These are phyloP conservation scores for Fusarium torreyae DNA, from an alignment of 2,329 filamentous ascomycete species.

Conservation along the genomic window DNA sequence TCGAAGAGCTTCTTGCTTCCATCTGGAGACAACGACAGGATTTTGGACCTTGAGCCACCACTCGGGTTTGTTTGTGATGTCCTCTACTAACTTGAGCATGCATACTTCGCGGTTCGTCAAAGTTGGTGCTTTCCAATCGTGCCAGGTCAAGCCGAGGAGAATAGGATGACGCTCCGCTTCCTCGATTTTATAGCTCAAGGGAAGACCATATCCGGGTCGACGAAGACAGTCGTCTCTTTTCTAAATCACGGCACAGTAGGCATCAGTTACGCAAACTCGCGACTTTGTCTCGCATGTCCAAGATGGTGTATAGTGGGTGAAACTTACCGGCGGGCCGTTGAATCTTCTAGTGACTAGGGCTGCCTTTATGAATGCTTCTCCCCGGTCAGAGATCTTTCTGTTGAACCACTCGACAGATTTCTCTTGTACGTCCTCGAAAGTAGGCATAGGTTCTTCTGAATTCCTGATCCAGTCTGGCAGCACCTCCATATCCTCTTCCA, in stretches of 20 bases:
- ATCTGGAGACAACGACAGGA: constrained; percentile 2
- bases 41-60: constrained; percentile 54
- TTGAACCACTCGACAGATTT: not conserved
- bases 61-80: constrained; percentile 56
- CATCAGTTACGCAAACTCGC: not conserved
- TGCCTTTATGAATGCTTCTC: not conserved
- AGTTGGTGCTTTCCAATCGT: not conserved
- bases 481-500: not conserved
- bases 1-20: constrained; percentile 3
- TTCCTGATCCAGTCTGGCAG: not conserved
- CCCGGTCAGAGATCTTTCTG: not conserved
- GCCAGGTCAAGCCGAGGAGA: not conserved
- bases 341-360: not conserved
- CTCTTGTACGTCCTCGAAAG: not conserved
- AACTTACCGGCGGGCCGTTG: not conserved
- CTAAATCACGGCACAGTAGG: not conserved
- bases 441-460: not conserved
- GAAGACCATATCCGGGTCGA: not conserved
- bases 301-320: too few species aligned
- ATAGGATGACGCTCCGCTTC: not conserved
- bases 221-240: not conserved
- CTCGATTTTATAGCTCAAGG: not conserved
- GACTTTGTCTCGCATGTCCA: too few species aligned
- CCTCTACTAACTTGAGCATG: constrained; percentile 55
- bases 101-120: constrained; percentile 52